A percentile compares a stretch with the other conserved stretches of the same genome.
These are phyloP conservation scores for Clohesyomyces aquaticus DNA, from an alignment of 495 filamentous ascomycete species.

Conservation along the genomic window DNA sequence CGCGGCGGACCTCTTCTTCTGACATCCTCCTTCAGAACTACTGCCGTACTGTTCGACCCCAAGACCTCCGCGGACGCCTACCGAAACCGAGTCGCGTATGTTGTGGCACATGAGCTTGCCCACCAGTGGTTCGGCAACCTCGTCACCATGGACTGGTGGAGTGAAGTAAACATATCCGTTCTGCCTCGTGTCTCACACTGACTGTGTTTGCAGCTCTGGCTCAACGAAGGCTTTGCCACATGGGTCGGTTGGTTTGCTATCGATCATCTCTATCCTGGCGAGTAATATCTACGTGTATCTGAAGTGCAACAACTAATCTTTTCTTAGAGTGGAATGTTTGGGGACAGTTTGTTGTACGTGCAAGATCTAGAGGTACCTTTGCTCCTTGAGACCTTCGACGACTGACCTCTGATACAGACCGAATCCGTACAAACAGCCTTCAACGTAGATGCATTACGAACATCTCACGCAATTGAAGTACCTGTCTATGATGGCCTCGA, in stretches of 20 bases:
- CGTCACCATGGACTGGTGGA: constrained; percentile 91
- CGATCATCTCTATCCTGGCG: constrained; percentile 83
- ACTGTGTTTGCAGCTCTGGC: constrained; percentile 63
- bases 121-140: constrained; percentile 99
- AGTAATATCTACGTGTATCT: constrained; percentile 24
- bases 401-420: constrained; percentile 55
- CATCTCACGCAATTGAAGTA: constrained; percentile 94
- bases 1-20: no score
- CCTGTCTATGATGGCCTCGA: constrained; percentile 86
- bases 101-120: constrained; percentile 91
- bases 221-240: constrained; percentile 92
- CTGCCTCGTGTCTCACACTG: neutral
- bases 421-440: constrained; percentile 92
- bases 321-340: constrained; percentile 83
- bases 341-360: constrained; percentile 84
- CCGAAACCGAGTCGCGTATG: constrained; percentile 90
- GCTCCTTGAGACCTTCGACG: constrained; percentile 32
- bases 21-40: constrained; percentile 59
- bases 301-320: constrained; percentile 25
- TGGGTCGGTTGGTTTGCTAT: constrained; percentile 97
- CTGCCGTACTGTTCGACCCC: constrained; percentile 89
- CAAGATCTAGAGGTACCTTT: constrained; percentile 59
- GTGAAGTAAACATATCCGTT: constrained; percentile 48
- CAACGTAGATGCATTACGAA: constrained; percentile 80
- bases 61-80: constrained; percentile 84